phyloP scores from a whole-genome alignment of 2,329 filamentous ascomycete species.

The Sclerotinia sclerotiorum region DNA sequence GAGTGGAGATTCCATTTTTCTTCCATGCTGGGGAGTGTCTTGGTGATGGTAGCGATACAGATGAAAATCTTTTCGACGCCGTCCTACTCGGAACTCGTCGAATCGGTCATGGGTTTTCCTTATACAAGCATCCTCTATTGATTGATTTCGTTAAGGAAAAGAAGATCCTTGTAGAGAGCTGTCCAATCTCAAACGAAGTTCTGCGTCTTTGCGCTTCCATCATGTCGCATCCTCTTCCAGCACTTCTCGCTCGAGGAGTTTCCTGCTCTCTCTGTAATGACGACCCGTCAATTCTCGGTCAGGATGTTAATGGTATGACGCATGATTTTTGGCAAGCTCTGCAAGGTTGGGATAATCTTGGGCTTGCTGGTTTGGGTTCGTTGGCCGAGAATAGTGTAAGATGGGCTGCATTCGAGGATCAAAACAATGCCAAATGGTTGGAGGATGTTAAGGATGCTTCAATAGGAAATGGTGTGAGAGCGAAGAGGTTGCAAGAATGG shows the following conservation, averaged over 20 bases:
- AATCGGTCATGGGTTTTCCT: conserved; percentile 84
- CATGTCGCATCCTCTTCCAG: conserved; percentile 76
- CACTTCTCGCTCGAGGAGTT: conserved; percentile 81
- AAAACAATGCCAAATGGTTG: conserved; percentile 67
- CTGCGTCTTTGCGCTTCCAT: conserved; percentile 76
- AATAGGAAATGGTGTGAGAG: conserved; percentile 68
- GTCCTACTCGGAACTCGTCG: conserved; percentile 81
- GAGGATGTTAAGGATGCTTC: conserved; percentile 72
- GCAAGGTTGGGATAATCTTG: conserved; percentile 89
- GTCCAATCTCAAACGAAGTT: conserved; percentile 88
- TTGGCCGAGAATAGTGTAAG: conserved; percentile 90
- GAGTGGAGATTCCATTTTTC: conserved; percentile 86
- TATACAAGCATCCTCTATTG: conserved; percentile 89
- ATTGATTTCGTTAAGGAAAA: conserved; percentile 87
- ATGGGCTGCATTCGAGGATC: conserved; percentile 87
- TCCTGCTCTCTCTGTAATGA: conserved; percentile 84
- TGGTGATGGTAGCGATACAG: conserved; percentile 72
- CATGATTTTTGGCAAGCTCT: conserved; percentile 94
- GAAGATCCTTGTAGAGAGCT: conserved; percentile 84
- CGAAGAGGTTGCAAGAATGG: conserved; percentile 74
- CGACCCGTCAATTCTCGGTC: conserved; percentile 84
- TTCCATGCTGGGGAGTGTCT: conserved; percentile 88
- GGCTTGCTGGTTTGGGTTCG: conserved; percentile 79
- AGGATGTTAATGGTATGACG: conserved; percentile 77
- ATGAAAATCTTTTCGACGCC: conserved; percentile 84